A percentile compares a stretch with the other conserved stretches of the same genome.
Conservation (phyloP, 148 eudicot genomes). For the Arbutus unedo region DNA sequence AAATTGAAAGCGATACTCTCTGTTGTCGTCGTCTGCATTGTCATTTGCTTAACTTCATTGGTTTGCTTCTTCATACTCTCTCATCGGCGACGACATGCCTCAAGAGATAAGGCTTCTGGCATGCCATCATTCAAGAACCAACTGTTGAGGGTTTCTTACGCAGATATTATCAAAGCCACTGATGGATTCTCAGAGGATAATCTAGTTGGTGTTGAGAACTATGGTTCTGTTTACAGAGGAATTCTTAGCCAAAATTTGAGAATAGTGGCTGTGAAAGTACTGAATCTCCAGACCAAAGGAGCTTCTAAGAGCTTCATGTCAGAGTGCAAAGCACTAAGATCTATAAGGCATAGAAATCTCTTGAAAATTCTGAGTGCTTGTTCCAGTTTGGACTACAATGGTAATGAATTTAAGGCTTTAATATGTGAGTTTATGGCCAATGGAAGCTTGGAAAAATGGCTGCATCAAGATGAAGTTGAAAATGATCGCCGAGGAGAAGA, state of each 20-base stretch:
- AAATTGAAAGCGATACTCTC: neutral
- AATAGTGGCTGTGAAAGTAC: slow-evolving; percentile 2
- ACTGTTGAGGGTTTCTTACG: neutral
- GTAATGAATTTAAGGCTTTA: slow-evolving; percentile 7
- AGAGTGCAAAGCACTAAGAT: slow-evolving; percentile 8
- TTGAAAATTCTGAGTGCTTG: slow-evolving; percentile 3
- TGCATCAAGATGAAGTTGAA: neutral
- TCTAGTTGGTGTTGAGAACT: slow-evolving; percentile 7
- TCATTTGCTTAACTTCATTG: neutral
- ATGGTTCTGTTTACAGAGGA: slow-evolving; percentile 10
- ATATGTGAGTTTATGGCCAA: slow-evolving; percentile 9
- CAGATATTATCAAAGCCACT: slow-evolving; percentile 8
- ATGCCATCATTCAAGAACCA: neutral
- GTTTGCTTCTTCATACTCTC: neutral
- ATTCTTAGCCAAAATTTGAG: neutral
- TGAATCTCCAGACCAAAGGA: neutral
- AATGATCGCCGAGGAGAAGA: neutral
- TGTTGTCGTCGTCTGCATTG: neutral
- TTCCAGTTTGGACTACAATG: slow-evolving; percentile 7
- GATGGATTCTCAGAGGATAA: slow-evolving; percentile 11
- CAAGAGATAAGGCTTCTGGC: neutral
- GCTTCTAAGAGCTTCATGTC: slow-evolving; percentile 13
- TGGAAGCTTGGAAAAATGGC: slow-evolving; percentile 12
- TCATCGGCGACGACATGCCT: neutral
- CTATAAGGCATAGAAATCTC: slow-evolving; percentile 11